These are phyloP conservation scores for Selaginella tamariscina DNA, from an alignment of 75 land plant genomes.

Conservation along the genomic window DNA sequence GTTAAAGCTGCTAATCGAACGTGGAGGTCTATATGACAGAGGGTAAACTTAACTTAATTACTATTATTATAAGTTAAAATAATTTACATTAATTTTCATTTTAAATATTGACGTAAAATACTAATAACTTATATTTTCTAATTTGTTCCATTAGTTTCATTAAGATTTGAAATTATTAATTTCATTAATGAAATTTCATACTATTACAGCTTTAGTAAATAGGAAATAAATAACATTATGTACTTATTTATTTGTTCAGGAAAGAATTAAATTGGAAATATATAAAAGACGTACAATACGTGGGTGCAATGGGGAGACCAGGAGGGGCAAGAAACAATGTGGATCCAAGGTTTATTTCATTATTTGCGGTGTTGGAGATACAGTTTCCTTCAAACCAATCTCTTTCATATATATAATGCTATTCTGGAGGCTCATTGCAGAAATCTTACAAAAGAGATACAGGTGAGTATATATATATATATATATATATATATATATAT, in stretches of 20 bases:
- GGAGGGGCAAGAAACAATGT: constrained; percentile 33
- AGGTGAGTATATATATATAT: constrained; percentile 5
- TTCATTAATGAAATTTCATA: not conserved
- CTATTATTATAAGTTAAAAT: too few relatives aligned
- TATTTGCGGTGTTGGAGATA: constrained; percentile 25
- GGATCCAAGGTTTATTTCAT: constrained; percentile 29
- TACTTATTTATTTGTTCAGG: constrained; percentile 13
- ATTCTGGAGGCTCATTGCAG: constrained; percentile 21
- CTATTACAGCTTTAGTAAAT: not conserved
- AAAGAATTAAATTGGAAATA: constrained; percentile 32
- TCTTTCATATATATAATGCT: constrained; percentile 21
- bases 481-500: too few relatives aligned
- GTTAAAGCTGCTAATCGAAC: constrained; percentile 24
- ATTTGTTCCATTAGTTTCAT: too few relatives aligned
- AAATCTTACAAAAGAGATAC: constrained; percentile 17
- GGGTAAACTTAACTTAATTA: too few relatives aligned
- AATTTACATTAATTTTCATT: too few relatives aligned
- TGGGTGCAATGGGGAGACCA: constrained; percentile 32
- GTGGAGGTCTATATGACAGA: constrained; percentile 29
- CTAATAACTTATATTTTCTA: too few relatives aligned
- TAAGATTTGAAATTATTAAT: too few relatives aligned
- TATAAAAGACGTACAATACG: constrained; percentile 24
- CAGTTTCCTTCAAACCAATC: constrained; percentile 23
- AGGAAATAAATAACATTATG: not conserved
- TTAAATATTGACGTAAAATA: too few relatives aligned